These are phyloP conservation scores for Kluyveromyces nonfermentans DNA, from an alignment of 805 yeast species.

Conservation along the genomic window DNA sequence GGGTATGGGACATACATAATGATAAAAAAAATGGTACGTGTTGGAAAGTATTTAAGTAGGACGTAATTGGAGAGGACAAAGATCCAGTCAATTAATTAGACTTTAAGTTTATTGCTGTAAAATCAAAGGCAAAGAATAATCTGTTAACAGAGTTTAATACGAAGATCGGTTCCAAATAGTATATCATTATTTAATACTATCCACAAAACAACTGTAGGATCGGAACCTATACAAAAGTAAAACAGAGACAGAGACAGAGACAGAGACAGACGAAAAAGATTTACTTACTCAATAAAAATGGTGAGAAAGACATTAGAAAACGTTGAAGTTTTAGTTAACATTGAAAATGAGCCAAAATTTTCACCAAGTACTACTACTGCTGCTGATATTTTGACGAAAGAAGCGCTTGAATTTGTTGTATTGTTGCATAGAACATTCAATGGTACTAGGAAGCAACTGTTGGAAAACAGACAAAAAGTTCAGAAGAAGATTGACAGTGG, in stretches of 20 bases:
- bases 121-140: too few relatives aligned
- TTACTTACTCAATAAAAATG: slow-evolving; percentile 13
- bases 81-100: too few relatives aligned
- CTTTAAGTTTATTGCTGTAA: too few relatives aligned
- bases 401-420: slow-evolving; percentile 57
- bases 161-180: too few relatives aligned
- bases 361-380: slow-evolving; percentile 33
- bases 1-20: not conserved
- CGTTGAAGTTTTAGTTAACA: slow-evolving; percentile 30
- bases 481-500: slow-evolving; percentile 58
- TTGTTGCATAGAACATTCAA: slow-evolving; percentile 68
- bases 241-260: too few relatives aligned
- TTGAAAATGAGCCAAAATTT: slow-evolving; percentile 24
- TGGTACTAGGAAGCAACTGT: slow-evolving; percentile 45
- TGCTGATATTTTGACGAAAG: slow-evolving; percentile 31
- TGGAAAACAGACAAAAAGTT: slow-evolving; percentile 51
- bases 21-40: not conserved
- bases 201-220: too few relatives aligned
- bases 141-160: too few relatives aligned
- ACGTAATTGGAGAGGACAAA: too few relatives aligned
- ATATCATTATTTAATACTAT: too few relatives aligned
- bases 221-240: too few relatives aligned
- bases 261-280: too few relatives aligned
- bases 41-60: not conserved
- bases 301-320: slow-evolving; percentile 24